Evolutionary conservation across 2,329 filamentous ascomycete genomes (phyloP).

Genomic region (Colletotrichum spinosum): DNA sequence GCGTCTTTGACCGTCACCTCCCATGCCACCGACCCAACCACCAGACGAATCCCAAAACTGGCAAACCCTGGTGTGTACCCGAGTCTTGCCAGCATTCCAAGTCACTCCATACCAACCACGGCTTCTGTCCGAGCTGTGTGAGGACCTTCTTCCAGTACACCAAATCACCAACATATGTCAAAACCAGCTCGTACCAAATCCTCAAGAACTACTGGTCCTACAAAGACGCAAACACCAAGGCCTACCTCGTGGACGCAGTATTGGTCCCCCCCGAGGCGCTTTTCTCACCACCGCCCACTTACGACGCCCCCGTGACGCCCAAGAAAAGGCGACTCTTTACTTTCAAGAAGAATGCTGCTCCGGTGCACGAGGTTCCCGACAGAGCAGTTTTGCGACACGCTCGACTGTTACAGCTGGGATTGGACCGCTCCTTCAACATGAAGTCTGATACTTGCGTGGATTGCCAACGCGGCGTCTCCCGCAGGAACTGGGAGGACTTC

Average conservation of each 20-base stretch:
- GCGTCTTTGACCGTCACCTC: not conserved
- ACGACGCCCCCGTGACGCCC: not conserved
- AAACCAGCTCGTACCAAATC: not conserved
- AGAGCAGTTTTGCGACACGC: too few species aligned
- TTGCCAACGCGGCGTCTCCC: too few species aligned
- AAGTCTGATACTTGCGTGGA: too few species aligned
- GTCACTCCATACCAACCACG: slow-evolving; percentile 2
- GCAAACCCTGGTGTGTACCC: not conserved
- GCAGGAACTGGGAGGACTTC: too few species aligned
- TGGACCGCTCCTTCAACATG: too few species aligned
- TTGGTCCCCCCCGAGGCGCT: slow-evolving; percentile 6
- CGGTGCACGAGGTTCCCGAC: too few species aligned
- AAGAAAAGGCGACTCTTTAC: not conserved
- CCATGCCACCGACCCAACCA: too few species aligned
- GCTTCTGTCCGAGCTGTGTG: slow-evolving; percentile 27
- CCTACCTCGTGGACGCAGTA: not conserved
- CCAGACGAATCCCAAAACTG: not conserved
- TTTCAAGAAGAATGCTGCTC: too few species aligned
- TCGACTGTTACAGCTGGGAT: not conserved
- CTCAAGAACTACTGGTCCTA: slow-evolving; percentile 29
- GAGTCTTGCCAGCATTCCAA: slow-evolving; percentile 22
- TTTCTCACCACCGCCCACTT: not conserved
- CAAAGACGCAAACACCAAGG: slow-evolving; percentile 17
- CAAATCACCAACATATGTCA: not conserved
- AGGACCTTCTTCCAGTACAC: not conserved